Evolutionary conservation across 1,284 basidiomycete genomes (phyloP).

Genomic region (Tremellales sp.): DNA sequence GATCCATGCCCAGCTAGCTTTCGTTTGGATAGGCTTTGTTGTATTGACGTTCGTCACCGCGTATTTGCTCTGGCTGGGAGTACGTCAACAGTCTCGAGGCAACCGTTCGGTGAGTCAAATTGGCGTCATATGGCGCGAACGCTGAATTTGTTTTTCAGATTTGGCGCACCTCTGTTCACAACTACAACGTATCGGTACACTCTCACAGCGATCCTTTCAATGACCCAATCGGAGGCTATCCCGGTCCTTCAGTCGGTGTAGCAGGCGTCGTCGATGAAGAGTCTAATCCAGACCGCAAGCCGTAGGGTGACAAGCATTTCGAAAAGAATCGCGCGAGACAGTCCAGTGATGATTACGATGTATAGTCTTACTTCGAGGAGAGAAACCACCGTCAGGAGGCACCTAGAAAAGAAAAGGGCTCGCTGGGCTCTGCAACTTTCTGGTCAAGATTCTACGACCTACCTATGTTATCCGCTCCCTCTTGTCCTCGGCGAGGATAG

Average conservation of each 20-base stretch:
- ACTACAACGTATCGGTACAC: conserved; percentile 5
- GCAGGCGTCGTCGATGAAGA: conserved; percentile 6
- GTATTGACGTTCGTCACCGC: conserved; percentile 14
- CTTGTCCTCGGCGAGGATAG: too few species aligned
- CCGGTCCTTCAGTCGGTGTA: conserved; percentile 9
- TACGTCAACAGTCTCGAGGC: background rate
- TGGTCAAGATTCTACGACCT: too few species aligned
- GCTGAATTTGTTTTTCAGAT: background rate
- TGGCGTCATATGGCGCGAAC: background rate
- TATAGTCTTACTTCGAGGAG: too few species aligned
- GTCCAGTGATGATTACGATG: too few species aligned
- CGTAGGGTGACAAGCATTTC: too few species aligned
- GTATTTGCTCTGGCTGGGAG: conserved; percentile 14
- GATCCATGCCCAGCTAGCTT: conserved; percentile 28
- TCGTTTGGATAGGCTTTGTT: conserved; percentile 31
- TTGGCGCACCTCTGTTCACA: conserved; percentile 3
- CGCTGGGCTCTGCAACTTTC: too few species aligned
- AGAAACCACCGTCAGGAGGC: too few species aligned
- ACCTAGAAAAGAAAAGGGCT: too few species aligned
- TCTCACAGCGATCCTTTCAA: conserved; percentile 6
- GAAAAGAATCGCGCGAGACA: too few species aligned
- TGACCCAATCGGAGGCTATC: conserved; percentile 4
- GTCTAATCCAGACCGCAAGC: background rate
- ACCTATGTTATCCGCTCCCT: too few species aligned
- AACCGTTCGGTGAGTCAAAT: conserved; percentile 10